Conservation (phyloP, 768 basidiomycete genomes). For the Podaxis sp. region DNA sequence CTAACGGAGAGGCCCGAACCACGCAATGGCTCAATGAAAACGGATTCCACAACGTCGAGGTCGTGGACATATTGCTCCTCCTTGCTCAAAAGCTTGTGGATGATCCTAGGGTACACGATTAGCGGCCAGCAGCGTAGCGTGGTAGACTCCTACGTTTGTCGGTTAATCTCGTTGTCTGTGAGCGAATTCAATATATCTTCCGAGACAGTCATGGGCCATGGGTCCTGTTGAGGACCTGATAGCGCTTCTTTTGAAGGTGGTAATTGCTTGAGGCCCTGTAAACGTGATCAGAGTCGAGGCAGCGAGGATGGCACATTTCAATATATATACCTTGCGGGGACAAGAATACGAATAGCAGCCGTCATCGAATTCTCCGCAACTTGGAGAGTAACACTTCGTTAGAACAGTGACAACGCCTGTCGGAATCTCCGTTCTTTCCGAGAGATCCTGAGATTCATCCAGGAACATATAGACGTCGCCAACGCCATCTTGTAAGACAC, state of each 20-base stretch:
- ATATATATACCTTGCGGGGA: constrained; percentile 52
- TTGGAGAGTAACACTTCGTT: constrained; percentile 85
- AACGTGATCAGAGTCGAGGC: neutral
- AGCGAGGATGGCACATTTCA: neutral
- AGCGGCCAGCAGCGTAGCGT: neutral
- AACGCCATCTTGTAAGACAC: constrained; percentile 79
- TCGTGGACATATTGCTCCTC: constrained; percentile 91
- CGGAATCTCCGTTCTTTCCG: constrained; percentile 67
- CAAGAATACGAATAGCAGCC: constrained; percentile 81
- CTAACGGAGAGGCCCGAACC: constrained; percentile 39
- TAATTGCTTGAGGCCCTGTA: constrained; percentile 22
- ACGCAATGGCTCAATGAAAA: constrained; percentile 49
- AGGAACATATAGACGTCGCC: constrained; percentile 95
- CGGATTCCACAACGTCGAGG: constrained; percentile 75
- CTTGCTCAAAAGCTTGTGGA: constrained; percentile 85
- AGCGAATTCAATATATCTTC: constrained; percentile 40
- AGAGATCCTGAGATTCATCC: constrained; percentile 71
- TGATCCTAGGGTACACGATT: constrained; percentile 41
- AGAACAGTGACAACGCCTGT: constrained; percentile 86
- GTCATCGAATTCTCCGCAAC: constrained; percentile 61
- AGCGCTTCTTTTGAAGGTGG: constrained; percentile 24
- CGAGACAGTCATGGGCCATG: constrained; percentile 45
- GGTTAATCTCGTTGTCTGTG: constrained; percentile 72
- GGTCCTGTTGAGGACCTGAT: constrained; percentile 43
- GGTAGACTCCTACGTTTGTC: constrained; percentile 56